Evolutionary conservation across 331 rosid species (phyloP), one percentile per base, ranked within the genome.

Genomic region (Acacia concinna): DNA sequence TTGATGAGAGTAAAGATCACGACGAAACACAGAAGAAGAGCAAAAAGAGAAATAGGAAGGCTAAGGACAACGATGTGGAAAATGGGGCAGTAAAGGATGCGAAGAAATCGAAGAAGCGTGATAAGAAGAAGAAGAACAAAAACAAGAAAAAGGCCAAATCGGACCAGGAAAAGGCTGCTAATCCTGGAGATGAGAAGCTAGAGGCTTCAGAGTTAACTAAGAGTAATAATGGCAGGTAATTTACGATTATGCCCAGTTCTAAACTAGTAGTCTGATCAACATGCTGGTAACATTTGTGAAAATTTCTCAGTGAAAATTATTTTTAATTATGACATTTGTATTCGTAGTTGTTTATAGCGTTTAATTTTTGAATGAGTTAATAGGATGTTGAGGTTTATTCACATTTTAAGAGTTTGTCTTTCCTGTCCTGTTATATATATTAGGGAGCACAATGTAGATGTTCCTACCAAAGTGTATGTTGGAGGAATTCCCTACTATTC

Each of bases 401-500:
- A 43, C 38, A 8, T 44, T 32, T 64, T 37, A 11, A 15, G 49
- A 18, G 3, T 63, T 43, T 57, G 30, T 82, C 17, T 78, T 62
- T 57, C 57, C 32, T 9, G 37, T 57, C 57, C 32, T 9, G 37
- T 71, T 63, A 76, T 79, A 4, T 77, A 23, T 80, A 30, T 80
- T 82, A 95, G 98, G 64, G 89, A 85, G 78, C 85, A 51, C 13
- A 80, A 27, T 71, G 91, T 41, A 35, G 88, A 75, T 71, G 87
- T 65, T 81, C 73, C 79, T 40, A 84, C 92, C n/a, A 93, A 93
- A 84, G 92, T 95, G 54, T 95, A 90, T 78, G 98, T 83, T 72
- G 99, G 97, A 77, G 98, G 99, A 63, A 93, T 95, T 83, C 99
- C 99, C 66, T 95, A 80, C 85, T 95, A 95, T 85, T 95, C 98